Evolutionary conservation across 768 basidiomycete species (phyloP).

Genomic region (Rhodosporidiobolus sp.): DNA sequence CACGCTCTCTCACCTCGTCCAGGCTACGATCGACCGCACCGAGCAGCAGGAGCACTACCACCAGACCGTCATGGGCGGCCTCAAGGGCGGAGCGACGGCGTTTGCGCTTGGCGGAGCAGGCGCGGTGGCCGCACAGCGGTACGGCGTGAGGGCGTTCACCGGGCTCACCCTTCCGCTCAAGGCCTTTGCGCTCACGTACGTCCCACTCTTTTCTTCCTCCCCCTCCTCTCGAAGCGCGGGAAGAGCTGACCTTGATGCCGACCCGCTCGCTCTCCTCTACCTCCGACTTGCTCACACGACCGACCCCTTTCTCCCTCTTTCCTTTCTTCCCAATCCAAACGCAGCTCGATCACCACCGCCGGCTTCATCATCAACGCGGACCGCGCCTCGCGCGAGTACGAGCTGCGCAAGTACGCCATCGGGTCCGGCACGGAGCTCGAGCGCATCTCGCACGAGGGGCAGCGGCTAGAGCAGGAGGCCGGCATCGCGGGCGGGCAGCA

Average conservation of each 20-base stretch:
- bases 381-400: slow-evolving; percentile 32
- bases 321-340: neutral
- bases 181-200: slow-evolving; percentile 37
- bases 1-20: neutral
- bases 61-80: slow-evolving; percentile 20
- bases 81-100: slow-evolving; percentile 14
- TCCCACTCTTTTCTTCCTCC: neutral
- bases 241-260: neutral
- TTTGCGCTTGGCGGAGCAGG: too few relatives aligned
- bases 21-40: neutral
- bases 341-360: slow-evolving; percentile 25
- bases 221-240: too few relatives aligned
- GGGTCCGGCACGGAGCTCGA: slow-evolving; percentile 34
- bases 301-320: neutral
- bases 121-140: slow-evolving; percentile 28
- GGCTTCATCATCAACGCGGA: slow-evolving; percentile 38
- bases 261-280: neutral
- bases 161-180: slow-evolving; percentile 39
- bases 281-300: neutral
- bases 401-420: slow-evolving; percentile 33
- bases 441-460: slow-evolving; percentile 22
- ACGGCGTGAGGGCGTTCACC: slow-evolving; percentile 21
- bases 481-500: slow-evolving; percentile 5
- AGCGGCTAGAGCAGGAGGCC: slow-evolving; percentile 30
- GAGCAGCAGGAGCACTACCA: slow-evolving; percentile 17